These are phyloP conservation scores for Phialemoniopsis sp. DNA, from an alignment of 2,329 filamentous ascomycete species.

Conservation along the genomic window DNA sequence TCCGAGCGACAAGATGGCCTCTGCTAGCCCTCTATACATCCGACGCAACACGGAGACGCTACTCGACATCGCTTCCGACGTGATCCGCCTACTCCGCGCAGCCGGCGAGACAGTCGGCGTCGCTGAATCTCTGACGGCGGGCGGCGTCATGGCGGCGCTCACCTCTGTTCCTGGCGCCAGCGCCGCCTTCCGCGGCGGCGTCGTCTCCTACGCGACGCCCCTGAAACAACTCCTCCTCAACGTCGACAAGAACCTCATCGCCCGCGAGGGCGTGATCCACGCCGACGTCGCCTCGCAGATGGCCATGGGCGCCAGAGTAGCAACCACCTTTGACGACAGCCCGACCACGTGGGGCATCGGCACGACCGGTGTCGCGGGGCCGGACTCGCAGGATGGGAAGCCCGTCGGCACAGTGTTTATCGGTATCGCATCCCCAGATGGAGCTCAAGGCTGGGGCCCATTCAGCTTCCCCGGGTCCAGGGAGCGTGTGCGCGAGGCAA, in stretches of 20 bases:
- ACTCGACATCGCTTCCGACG: slow-evolving; percentile 7
- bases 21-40: no score
- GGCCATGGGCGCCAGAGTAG: slow-evolving; percentile 10
- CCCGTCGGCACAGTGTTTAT: slow-evolving; percentile 15
- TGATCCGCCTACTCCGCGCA: slow-evolving; percentile 14
- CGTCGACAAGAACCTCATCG: slow-evolving; percentile 15
- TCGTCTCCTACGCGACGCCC: slow-evolving; percentile 23
- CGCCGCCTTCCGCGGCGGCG: slow-evolving; percentile 23
- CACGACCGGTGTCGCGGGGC: slow-evolving; percentile 19
- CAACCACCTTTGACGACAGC: slow-evolving; percentile 6
- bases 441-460: slow-evolving; percentile 11
- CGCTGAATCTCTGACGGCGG: slow-evolving; percentile 25
- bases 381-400: slow-evolving; percentile 18
- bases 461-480: slow-evolving; percentile 14
- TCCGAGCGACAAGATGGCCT: no score
- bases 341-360: slow-evolving; percentile 16
- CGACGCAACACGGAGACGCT: slow-evolving; percentile 5
- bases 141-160: slow-evolving; percentile 22
- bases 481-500: slow-evolving; percentile 14
- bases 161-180: slow-evolving; percentile 22
- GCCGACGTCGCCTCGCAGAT: slow-evolving; percentile 16
- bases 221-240: slow-evolving; percentile 21
- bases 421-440: slow-evolving; percentile 9
- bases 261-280: slow-evolving; percentile 16
- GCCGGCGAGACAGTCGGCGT: slow-evolving; percentile 19